Evolutionary conservation across 805 yeast species (phyloP).

Genomic region (Candida sakaeoensis): DNA sequence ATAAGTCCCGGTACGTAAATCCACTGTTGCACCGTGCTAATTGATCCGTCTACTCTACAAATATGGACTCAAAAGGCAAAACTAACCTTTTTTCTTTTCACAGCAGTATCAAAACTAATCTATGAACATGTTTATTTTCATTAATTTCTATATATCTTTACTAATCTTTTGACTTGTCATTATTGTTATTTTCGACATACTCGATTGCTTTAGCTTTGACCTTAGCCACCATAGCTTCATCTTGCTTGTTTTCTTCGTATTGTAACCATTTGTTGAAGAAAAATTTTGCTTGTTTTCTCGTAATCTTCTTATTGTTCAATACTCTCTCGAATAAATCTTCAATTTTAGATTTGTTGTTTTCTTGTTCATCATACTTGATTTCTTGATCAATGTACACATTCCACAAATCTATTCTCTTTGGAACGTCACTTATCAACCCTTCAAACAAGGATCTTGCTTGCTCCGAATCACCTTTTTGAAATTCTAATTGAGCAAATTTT

Average conservation of each 20-base stretch:
- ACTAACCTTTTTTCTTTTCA: too few species aligned
- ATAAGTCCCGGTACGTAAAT: too few species aligned
- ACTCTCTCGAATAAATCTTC: conserved; percentile 84
- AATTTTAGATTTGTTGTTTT: conserved; percentile 49
- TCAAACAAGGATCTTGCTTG: conserved; percentile 94
- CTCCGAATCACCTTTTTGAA: conserved; percentile 82
- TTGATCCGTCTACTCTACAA: too few species aligned
- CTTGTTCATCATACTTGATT: conserved; percentile 55
- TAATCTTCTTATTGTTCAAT: conserved; percentile 56
- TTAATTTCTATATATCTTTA: neutral
- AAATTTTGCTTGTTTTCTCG: conserved; percentile 88
- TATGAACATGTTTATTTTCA: too few species aligned
- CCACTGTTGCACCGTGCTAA: too few species aligned
- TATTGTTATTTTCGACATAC: conserved; percentile 43
- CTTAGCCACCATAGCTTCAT: conserved; percentile 68
- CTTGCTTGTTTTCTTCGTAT: conserved; percentile 68
- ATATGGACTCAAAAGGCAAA: too few species aligned
- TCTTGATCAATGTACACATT: conserved; percentile 94
- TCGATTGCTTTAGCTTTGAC: conserved; percentile 91
- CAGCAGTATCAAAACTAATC: too few species aligned
- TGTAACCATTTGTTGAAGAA: conserved; percentile 90
- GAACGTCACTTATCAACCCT: conserved; percentile 84
- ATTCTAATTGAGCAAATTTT: conserved; percentile 88
- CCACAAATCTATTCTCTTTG: conserved; percentile 92
- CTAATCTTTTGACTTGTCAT: neutral